Base-by-base conservation (phyloP, 495 filamentous ascomycete genomes). In the Penicillium egyptiacum region DNA sequence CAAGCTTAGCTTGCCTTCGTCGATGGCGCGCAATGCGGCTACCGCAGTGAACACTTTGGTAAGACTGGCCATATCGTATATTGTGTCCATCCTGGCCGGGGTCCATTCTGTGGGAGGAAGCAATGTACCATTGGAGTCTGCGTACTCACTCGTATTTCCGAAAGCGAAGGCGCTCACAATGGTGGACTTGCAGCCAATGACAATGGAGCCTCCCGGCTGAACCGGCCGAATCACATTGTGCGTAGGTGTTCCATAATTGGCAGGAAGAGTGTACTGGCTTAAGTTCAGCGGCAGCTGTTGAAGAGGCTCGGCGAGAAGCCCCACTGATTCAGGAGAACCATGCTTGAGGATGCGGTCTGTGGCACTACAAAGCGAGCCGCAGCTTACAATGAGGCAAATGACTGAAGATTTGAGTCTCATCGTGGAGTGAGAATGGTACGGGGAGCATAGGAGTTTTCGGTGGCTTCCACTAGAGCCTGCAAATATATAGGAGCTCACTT, bases 21-120 rank as follows among this genome's bases (percentile, higher is more conserved):
- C 67, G 9, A 67, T 58, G n/a, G 52, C 46, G 3, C 64, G 56
- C 33, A 67, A 48, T 45, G 53, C 57, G 16, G 64, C 62, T 9
- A 65, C 55, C 0, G 64, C 60, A 9, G 64, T 67, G 43, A 67
- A 65, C 4, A 70, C 33, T 39, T 66, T 68, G 2, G 67, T 70
- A 9, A 70, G 57, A 47, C 67, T 70, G 25, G 67, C 67, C 62
- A 70, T 65, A 35, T 70, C 64, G 45, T 67, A 67, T 5, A 70
- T 65, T 1, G 67, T 70, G 35, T 70, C 59, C 26, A 67, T 56
- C 16, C 47, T 53, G 26, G 64, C 31, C 8, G 63, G 47, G 33
- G 57, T 55, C 52, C 52, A 49, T 23, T 62, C 56, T 20, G 54
- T 9, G 17, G 17, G n/a, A 14, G 64, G 59, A 12, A 70, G 57